Evolutionary conservation across 1,139 yeast species (phyloP), one percentile per base, ranked within the genome.

Genomic region (Debaryomycetaceae sp.): DNA sequence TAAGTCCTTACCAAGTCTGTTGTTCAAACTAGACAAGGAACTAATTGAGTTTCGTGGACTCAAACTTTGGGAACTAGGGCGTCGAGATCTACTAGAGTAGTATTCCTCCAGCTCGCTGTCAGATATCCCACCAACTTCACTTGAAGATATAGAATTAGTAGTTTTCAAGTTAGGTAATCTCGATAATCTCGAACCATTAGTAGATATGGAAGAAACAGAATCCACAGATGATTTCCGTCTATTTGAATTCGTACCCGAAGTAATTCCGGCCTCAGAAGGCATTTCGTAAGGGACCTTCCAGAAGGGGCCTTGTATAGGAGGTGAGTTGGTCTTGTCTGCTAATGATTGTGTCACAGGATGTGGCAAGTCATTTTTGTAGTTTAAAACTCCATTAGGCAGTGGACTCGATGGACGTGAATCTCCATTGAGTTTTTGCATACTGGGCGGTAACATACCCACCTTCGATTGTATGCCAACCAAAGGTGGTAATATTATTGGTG

Each of bases 231-330:
- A 60, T 35, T 73, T 53, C 39, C 75, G 53, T 14, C 59, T 50
- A 32, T 42, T 40, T 8, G 34, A 28, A 22, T 30, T 33, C 16
- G 30, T 22, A 14, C 31, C 30, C n/a, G 30, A 16, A 22, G 30
- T 30, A 9, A 37, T 19, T 5, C 33, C 26, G 11, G 11, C 26
- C 26, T 40, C 44, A 11, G 55, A 56, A 1, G 77, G 78, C 76
- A 72, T 69, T 50, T 72, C 77, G 53, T 72, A 72, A 22, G 78
- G 78, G 7, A 72, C 78, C 50, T 70, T 72, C 78, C 78, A 72
- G 53, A 72, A 69, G 5, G 77, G 77, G 13, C 74, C 77, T 44
- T 65, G 72, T 31, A 70, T 63, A 33, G 70, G 70, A 4, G 73
- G 69, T 41, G 65, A 59, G 34, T 51, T 57, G 30, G 47, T 48